These are phyloP conservation scores for Hamamelis virginiana DNA, from an alignment of 164 flowering plant species.

Conservation along the genomic window DNA sequence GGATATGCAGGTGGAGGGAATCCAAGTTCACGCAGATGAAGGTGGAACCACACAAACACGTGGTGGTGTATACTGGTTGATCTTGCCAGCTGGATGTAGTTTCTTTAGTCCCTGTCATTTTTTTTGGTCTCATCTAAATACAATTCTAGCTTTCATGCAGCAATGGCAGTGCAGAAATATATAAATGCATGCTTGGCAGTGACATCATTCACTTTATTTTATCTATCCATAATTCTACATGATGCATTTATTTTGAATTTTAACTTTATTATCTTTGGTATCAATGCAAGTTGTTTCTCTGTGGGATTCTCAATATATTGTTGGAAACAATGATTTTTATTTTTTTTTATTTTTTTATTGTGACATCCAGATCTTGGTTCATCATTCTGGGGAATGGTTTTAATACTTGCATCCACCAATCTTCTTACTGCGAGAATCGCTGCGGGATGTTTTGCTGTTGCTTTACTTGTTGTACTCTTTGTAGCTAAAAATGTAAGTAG, in stretches of 20 bases:
- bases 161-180: neutral
- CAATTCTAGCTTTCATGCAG: neutral
- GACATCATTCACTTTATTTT: neutral
- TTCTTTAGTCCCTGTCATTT: constrained; percentile 4
- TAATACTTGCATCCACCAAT: constrained; percentile 90
- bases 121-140: neutral
- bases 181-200: neutral
- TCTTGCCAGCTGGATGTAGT: constrained; percentile 98
- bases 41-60: constrained; percentile 92
- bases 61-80: constrained; percentile 89
- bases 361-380: constrained; percentile 85
- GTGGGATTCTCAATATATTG: neutral
- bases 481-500: constrained; percentile 86
- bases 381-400: constrained; percentile 96
- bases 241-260: no score
- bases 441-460: constrained; percentile 76
- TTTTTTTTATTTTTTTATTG: constrained; percentile 6
- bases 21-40: constrained; percentile 94
- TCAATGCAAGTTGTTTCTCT: neutral
- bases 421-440: constrained; percentile 84
- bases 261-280: neutral
- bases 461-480: constrained; percentile 82
- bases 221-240: neutral
- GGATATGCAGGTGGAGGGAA: constrained; percentile 82
- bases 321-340: neutral